These are phyloP conservation scores for Panicum virgatum DNA, from an alignment of 202 grass and related monocot genomes.

Conservation along the genomic window DNA sequence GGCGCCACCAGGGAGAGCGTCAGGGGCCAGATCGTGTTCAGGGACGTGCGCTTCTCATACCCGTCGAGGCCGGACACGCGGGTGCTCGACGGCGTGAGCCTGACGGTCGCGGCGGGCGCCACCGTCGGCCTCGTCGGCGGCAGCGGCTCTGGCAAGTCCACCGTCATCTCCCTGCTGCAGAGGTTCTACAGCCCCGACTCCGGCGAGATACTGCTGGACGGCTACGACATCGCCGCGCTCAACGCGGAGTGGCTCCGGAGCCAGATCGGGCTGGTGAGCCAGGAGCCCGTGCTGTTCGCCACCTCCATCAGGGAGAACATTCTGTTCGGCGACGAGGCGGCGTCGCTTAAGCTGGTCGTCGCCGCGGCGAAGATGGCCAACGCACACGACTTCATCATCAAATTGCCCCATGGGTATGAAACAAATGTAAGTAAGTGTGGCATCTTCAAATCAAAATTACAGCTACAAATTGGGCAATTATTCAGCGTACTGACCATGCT, in stretches of 20 bases:
- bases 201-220: conserved; percentile 56
- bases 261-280: conserved; percentile 73
- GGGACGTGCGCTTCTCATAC: conserved; percentile 52
- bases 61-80: conserved; percentile 54
- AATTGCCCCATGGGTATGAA: conserved; percentile 66
- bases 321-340: conserved; percentile 62
- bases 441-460: background rate
- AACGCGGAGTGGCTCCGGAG: conserved; percentile 61
- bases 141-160: conserved; percentile 59
- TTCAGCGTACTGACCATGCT: background rate
- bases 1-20: conserved; percentile 29
- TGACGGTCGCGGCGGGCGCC: conserved; percentile 33
- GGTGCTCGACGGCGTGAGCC: conserved; percentile 49
- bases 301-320: conserved; percentile 76
- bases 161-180: conserved; percentile 54
- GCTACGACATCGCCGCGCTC: conserved; percentile 42
- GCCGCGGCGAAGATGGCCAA: conserved; percentile 64
- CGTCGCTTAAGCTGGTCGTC: conserved; percentile 55
- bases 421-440: conserved; percentile 54
- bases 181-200: conserved; percentile 46
- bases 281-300: conserved; percentile 68
- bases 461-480: background rate
- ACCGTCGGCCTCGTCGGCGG: conserved; percentile 57
- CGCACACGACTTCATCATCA: conserved; percentile 65
- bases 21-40: conserved; percentile 46